A percentile compares a stretch with the other conserved stretches of the same genome.
Conservation (phyloP, 176 grass and related monocot species). For the Rhynchospora breviuscula region DNA sequence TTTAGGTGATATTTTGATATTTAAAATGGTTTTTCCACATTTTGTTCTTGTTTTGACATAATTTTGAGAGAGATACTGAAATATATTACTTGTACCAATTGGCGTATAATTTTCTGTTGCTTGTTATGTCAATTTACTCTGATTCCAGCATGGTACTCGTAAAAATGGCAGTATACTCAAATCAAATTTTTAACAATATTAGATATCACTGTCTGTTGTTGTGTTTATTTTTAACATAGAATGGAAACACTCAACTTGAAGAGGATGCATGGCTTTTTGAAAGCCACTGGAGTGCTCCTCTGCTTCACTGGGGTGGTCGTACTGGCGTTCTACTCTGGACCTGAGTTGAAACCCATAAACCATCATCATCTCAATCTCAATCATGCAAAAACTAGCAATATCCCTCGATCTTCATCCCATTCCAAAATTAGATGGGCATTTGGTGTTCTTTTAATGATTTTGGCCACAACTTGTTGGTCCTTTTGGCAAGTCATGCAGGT, state of each 20-base stretch:
- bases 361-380: conserved; percentile 36
- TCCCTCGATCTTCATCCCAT: not conserved
- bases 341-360: conserved; percentile 44
- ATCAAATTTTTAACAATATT: not conserved
- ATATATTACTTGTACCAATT: not conserved
- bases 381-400: not conserved
- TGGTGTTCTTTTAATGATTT: conserved; percentile 53
- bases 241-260: conserved; percentile 64
- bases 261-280: conserved; percentile 44
- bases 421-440: conserved; percentile 37
- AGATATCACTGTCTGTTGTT: not conserved
- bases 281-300: conserved; percentile 40
- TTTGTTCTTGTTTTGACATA: not conserved
- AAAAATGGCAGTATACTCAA: not conserved
- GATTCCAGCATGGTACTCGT: not conserved
- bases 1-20: conserved; percentile 32
- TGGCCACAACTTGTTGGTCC: conserved; percentile 42
- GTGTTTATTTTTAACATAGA: conserved; percentile 16
- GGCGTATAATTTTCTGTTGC: not conserved
- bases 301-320: conserved; percentile 53
- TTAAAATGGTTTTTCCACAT: not conserved
- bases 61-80: not conserved
- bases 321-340: conserved; percentile 63
- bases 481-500: conserved; percentile 64
- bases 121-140: not conserved